phyloP scores from a whole-genome alignment of 2,329 filamentous ascomycete species.

The Colletotrichum tabaci region DNA sequence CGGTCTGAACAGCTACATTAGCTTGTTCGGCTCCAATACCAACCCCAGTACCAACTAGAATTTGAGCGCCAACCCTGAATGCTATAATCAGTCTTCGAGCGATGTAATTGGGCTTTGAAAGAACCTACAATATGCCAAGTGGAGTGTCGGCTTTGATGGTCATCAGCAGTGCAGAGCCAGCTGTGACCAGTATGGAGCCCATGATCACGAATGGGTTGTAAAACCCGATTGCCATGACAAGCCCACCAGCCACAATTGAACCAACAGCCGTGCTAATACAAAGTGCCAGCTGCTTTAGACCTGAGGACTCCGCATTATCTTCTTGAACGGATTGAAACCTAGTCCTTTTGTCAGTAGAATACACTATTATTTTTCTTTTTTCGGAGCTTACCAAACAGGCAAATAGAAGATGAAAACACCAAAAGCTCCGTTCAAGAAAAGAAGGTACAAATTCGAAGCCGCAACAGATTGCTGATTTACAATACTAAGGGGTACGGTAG shows the following conservation, averaged over 20 bases:
- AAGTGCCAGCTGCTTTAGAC: constrained; percentile 57
- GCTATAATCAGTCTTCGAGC: background rate
- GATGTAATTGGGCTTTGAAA: no score
- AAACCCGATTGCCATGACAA: constrained; percentile 58
- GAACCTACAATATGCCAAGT: constrained; percentile 4
- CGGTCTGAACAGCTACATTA: constrained; percentile 62
- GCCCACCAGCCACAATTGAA: constrained; percentile 51
- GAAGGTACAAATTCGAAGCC: constrained; percentile 1
- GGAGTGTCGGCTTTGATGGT: background rate
- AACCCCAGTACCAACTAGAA: constrained; percentile 58
- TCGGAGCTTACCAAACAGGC: constrained; percentile 53
- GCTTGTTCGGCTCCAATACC: constrained; percentile 61
- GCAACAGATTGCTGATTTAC: background rate
- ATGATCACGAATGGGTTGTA: constrained; percentile 60
- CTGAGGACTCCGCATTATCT: constrained; percentile 54
- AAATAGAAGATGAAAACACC: constrained; percentile 59
- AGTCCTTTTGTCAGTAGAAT: background rate
- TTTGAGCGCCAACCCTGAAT: constrained; percentile 54
- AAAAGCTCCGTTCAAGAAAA: constrained; percentile 4
- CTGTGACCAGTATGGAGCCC: constrained; percentile 16
- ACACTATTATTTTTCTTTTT: background rate
- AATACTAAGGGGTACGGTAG: constrained; percentile 58
- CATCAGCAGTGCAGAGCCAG: constrained; percentile 15
- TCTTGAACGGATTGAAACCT: constrained; percentile 60
- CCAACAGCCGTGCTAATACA: constrained; percentile 55